Evolutionary conservation across 495 filamentous ascomycete species (phyloP).

Genomic region (Durotheca rogersii): DNA sequence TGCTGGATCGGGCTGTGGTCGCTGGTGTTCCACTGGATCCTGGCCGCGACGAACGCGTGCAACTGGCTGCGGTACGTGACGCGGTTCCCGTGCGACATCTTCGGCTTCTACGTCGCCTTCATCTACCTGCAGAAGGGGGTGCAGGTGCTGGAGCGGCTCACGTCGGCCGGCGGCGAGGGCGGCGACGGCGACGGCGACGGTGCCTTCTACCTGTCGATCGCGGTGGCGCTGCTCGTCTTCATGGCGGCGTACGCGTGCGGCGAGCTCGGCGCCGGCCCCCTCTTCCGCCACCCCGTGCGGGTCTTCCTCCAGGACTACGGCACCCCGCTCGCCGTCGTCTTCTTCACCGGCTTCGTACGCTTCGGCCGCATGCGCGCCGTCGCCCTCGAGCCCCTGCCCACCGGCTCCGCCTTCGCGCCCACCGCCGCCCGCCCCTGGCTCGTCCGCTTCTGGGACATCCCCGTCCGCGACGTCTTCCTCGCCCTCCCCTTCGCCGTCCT

Average conservation of each 20-base stretch:
- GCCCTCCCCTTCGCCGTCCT: constrained; percentile 87
- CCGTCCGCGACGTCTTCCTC: constrained; percentile 73
- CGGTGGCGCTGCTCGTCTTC: constrained; percentile 71
- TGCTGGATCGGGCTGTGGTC: constrained; percentile 86
- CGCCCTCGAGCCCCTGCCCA: constrained; percentile 64
- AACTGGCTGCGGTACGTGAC: constrained; percentile 81
- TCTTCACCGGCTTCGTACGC: constrained; percentile 87
- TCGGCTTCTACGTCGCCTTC: constrained; percentile 85
- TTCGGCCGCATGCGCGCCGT: constrained; percentile 74
- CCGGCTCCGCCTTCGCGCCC: constrained; percentile 76
- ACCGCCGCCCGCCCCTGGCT: constrained; percentile 80
- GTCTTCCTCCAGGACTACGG: constrained; percentile 85
- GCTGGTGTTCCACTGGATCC: constrained; percentile 73
- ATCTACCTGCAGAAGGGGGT: constrained; percentile 86
- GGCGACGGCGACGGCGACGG: constrained; percentile 50
- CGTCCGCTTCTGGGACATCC: constrained; percentile 83
- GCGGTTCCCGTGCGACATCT: constrained; percentile 82
- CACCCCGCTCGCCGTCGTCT: constrained; percentile 77
- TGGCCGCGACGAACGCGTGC: constrained; percentile 77
- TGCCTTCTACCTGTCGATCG: constrained; percentile 72
- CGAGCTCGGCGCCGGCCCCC: constrained; percentile 63
- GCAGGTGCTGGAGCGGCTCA: constrained; percentile 67
- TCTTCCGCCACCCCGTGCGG: constrained; percentile 70
- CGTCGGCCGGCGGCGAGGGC: too few species aligned
- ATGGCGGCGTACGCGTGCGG: constrained; percentile 70